These are phyloP conservation scores for Saturnispora silvae DNA, from an alignment of 805 yeast genomes.

Conservation along the genomic window DNA sequence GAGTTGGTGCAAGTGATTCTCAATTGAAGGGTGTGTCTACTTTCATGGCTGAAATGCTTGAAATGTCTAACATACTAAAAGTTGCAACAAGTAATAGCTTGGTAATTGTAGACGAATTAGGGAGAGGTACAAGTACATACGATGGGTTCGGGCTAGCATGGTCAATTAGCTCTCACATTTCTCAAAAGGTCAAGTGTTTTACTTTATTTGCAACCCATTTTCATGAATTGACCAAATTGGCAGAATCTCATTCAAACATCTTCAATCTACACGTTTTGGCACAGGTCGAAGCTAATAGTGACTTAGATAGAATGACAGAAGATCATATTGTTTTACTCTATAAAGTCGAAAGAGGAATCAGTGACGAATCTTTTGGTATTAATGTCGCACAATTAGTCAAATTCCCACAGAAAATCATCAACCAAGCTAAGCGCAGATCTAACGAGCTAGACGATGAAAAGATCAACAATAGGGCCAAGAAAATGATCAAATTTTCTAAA, in stretches of 20 bases:
- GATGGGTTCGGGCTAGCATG: slow-evolving; percentile 98
- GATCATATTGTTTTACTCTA: slow-evolving; percentile 80
- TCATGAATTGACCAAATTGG: slow-evolving; percentile 82
- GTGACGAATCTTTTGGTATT: slow-evolving; percentile 94
- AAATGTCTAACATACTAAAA: slow-evolving; percentile 77
- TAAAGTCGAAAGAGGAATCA: slow-evolving; percentile 92
- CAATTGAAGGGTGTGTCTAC: slow-evolving; percentile 96
- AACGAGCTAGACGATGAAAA: slow-evolving; percentile 59
- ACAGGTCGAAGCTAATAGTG: slow-evolving; percentile 48
- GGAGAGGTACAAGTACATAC: slow-evolving; percentile 89
- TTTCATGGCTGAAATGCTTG: slow-evolving; percentile 94
- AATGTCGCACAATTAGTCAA: slow-evolving; percentile 95
- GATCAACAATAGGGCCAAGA: slow-evolving; percentile 27
- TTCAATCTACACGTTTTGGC: slow-evolving; percentile 89
- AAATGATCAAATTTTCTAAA: slow-evolving; percentile 39
- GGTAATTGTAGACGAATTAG: slow-evolving; percentile 87
- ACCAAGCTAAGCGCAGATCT: slow-evolving; percentile 94
- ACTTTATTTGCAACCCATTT: slow-evolving; percentile 94
- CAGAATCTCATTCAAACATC: slow-evolving; percentile 54
- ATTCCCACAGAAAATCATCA: slow-evolving; percentile 80
- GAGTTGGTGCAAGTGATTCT: slow-evolving; percentile 99
- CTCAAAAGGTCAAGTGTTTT: slow-evolving; percentile 61
- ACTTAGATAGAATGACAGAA: slow-evolving; percentile 25
- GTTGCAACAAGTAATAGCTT: slow-evolving; percentile 71
- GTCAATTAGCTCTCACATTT: slow-evolving; percentile 84